Percentiles rank a stretch among this genome's conserved stretches.
phyloP scores from a whole-genome alignment of 768 basidiomycete genomes.

The Cystofilobasidium ferigula region DNA sequence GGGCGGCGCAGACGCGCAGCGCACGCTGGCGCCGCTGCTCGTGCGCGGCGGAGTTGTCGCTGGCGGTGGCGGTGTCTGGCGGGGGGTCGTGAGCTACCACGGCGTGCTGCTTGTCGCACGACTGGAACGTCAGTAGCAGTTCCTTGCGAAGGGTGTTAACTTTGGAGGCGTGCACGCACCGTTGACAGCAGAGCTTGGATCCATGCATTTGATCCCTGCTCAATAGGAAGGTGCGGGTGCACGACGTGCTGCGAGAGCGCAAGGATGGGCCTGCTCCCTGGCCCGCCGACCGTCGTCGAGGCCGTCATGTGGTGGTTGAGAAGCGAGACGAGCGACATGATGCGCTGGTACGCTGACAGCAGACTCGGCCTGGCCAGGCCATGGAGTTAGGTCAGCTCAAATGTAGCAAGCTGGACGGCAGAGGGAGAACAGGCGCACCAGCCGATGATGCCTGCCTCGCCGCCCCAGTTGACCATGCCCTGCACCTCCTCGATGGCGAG shows the following conservation, averaged over 20 bases:
- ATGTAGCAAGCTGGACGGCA: background rate
- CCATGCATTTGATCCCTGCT: background rate
- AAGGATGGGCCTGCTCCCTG: background rate
- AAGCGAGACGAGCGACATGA: slow-evolving; percentile 2
- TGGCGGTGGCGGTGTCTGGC: background rate
- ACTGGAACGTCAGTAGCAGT: too few relatives aligned
- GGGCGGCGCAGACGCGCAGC: slow-evolving; percentile 1
- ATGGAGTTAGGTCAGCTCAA: background rate
- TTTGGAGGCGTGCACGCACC: background rate
- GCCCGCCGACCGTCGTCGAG: background rate
- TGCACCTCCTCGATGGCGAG: slow-evolving; percentile 3
- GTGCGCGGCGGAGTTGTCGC: slow-evolving; percentile 5
- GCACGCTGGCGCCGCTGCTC: background rate
- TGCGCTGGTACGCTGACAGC: slow-evolving; percentile 5
- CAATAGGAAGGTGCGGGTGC: slow-evolving; percentile 2
- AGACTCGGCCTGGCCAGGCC: slow-evolving; percentile 1
- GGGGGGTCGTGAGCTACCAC: background rate
- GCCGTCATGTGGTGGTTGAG: slow-evolving; percentile 12
- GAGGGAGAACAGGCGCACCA: background rate
- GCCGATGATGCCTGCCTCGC: slow-evolving; percentile 7
- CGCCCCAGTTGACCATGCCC: slow-evolving; percentile 11
- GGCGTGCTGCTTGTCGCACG: background rate
- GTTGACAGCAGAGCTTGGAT: slow-evolving; percentile 1
- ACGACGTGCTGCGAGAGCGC: slow-evolving; percentile 5
- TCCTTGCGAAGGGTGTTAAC: too few relatives aligned